A percentile compares a stretch with the other conserved stretches of the same genome.
Conservation (phyloP, 345 rosid species). For the Reutealis trisperma region DNA sequence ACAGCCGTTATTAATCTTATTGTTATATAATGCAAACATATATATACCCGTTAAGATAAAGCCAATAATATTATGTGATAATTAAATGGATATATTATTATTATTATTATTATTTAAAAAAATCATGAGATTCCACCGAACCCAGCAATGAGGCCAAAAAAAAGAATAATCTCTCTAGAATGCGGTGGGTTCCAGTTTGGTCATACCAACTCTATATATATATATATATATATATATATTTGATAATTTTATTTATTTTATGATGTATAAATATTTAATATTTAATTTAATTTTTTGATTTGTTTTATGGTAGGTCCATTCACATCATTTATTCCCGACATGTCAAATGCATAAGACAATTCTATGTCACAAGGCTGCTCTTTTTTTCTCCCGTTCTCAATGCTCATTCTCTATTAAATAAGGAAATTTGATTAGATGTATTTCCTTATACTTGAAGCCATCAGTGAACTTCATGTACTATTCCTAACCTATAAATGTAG, state of each 20-base stretch:
- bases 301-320: constrained; percentile 36
- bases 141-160: constrained; percentile 24
- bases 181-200: constrained; percentile 33
- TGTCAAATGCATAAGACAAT: constrained; percentile 32
- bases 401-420: neutral
- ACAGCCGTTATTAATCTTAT: no score
- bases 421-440: neutral
- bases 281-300: neutral
- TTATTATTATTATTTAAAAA: neutral
- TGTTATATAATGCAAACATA: no score
- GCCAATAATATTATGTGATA: neutral
- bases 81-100: no score
- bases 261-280: no score
- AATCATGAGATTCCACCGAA: constrained; percentile 40
- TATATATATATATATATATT: neutral
- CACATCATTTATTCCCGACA: constrained; percentile 54
- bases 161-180: constrained; percentile 12
- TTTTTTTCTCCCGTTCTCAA: constrained; percentile 2
- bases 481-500: neutral
- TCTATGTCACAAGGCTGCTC: constrained; percentile 13
- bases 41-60: neutral
- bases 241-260: neutral
- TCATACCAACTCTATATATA: constrained; percentile 1
- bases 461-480: neutral
- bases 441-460: constrained; percentile 2